Evolutionary conservation across 495 filamentous ascomycete genomes (phyloP), one percentile per base, ranked within the genome.

Genomic region (Tuber borchii): DNA sequence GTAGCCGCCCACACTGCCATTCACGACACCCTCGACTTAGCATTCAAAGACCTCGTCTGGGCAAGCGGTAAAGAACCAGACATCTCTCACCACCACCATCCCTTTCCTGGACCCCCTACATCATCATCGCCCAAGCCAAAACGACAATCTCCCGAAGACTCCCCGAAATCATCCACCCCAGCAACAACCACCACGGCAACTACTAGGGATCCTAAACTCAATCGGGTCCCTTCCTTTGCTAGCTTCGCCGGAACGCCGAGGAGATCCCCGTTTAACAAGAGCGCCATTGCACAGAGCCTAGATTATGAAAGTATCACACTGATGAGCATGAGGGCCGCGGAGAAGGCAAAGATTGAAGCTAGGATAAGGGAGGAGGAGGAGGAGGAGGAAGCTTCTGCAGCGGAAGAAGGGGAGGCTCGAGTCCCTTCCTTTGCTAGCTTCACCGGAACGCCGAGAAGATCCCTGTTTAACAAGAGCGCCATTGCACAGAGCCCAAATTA

Each of bases 221-320:
- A 44, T 31, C 72, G 65, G 8, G 70, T 70, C 8, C 71, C 76
- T 48, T 78, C 78, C 0, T 82, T 82, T 69, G 77, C 42, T 39
- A 74, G 72, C 43, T 77, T 77, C 72, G 37, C 69, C 22, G 68
- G 43, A 22, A 56, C 34, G 16, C 42, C 71, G 2, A 65, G 48
- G 17, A 72, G 39, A 42, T 68, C 74, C 3, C 22, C 69, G 56
- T 48, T 73, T 22, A 76, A 74, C 34, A 14, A 39, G 44, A 51
- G 40, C 40, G 72, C 65, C 17, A 46, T 34, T 12, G 40, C 65
- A 16, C 72, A 77, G 37, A 71, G 72, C 8, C 68, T 80, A 31
- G 81, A 82, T 46, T 82, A 82, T 34, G 81, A 82, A 45, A 82
- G 74, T 26, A 79, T 82, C 16, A 82, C 81, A 2, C 46, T 82